phyloP scores from a whole-genome alignment of 176 grass and related monocot species.

The Triticum dicoccoides region DNA sequence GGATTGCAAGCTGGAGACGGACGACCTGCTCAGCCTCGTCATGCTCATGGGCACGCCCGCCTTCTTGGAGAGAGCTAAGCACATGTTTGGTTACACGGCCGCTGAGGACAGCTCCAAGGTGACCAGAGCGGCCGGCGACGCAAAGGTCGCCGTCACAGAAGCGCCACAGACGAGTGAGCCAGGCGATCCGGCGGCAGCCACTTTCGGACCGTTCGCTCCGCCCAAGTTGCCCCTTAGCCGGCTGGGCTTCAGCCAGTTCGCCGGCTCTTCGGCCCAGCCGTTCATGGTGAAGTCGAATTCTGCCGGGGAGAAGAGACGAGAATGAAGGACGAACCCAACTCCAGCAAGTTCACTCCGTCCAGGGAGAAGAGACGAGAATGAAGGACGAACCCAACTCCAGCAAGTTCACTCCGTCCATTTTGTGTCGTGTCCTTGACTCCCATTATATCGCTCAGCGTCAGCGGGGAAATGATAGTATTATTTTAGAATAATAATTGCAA shows the following conservation, averaged over 20 bases:
- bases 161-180: not conserved
- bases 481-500: not conserved
- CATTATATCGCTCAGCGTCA: not conserved
- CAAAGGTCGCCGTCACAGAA: not conserved
- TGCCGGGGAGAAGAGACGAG: constrained; percentile 25
- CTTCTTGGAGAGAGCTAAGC: constrained; percentile 43
- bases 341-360: not conserved
- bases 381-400: not conserved
- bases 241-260: constrained; percentile 47
- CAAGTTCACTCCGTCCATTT: not conserved
- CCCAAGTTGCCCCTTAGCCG: constrained; percentile 36
- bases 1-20: constrained; percentile 46
- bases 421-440: not conserved
- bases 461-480: not conserved
- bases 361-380: constrained; percentile 28
- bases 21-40: constrained; percentile 50
- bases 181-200: not conserved
- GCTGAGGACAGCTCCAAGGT: not conserved
- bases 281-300: constrained; percentile 30
- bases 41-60: constrained; percentile 27
- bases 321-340: not conserved
- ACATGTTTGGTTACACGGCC: not conserved
- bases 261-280: constrained; percentile 13
- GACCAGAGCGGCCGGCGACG: not conserved
- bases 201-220: constrained; percentile 32